Evolutionary conservation across 257 asterid species (phyloP).

Genomic region (Anisodus acutangulus): DNA sequence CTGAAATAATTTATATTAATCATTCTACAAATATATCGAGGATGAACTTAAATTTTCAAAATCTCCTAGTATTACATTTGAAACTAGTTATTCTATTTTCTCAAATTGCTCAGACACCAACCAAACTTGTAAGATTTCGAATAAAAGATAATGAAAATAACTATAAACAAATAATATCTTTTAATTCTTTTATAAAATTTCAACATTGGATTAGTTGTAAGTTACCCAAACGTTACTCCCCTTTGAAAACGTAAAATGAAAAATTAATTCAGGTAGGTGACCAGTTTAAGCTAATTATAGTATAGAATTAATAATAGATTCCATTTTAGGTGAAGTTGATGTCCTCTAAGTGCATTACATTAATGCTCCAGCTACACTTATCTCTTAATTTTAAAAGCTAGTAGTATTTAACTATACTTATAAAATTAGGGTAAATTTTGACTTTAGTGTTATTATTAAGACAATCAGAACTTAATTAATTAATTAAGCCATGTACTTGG

Average conservation of each 20-base stretch:
- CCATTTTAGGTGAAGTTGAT: neutral
- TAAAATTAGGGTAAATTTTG: neutral
- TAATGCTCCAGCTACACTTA: neutral
- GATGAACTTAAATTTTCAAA: too few species aligned
- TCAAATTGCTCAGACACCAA: neutral
- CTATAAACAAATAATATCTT: neutral
- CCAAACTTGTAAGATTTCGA: neutral
- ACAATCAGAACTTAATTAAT: neutral
- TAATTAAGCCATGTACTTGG: neutral
- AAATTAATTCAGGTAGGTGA: neutral
- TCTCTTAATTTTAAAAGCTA: neutral
- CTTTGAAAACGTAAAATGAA: neutral
- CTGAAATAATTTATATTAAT: too few species aligned
- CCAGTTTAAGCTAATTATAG: neutral
- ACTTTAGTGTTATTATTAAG: neutral
- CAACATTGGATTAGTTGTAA: neutral
- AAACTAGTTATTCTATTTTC: neutral
- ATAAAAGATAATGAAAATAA: neutral
- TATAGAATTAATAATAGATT: neutral
- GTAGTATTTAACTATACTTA: neutral
- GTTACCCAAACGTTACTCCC: neutral
- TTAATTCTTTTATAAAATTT: neutral
- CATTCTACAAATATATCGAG: too few species aligned
- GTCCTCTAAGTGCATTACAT: neutral
- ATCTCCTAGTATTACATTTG: too few species aligned